These are phyloP conservation scores for Barnettozyma hawaiiensis DNA, from an alignment of 1,139 yeast genomes.

Conservation along the genomic window DNA sequence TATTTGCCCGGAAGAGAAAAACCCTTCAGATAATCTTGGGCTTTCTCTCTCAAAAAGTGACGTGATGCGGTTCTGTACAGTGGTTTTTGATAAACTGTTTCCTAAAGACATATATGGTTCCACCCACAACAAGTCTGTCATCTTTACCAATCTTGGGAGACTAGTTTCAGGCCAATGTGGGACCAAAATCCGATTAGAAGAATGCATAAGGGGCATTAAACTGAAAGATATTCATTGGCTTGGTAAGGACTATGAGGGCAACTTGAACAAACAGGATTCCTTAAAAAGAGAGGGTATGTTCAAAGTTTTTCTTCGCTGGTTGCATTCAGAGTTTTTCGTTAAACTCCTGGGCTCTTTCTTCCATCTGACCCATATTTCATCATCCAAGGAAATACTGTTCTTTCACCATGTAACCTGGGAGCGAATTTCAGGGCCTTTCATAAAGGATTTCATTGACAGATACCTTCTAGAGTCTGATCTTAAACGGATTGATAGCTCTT, in stretches of 20 bases:
- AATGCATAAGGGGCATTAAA: slow-evolving; percentile 31
- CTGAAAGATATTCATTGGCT: slow-evolving; percentile 46
- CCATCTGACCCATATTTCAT: slow-evolving; percentile 58
- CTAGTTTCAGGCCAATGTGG: slow-evolving; percentile 37
- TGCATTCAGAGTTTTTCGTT: slow-evolving; percentile 43
- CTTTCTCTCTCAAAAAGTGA: slow-evolving; percentile 25
- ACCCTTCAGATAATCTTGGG: slow-evolving; percentile 9
- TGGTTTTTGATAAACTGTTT: slow-evolving; percentile 42
- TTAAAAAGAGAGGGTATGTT: slow-evolving; percentile 33
- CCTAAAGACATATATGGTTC: slow-evolving; percentile 57
- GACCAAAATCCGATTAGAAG: slow-evolving; percentile 28
- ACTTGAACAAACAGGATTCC: slow-evolving; percentile 37
- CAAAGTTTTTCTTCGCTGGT: slow-evolving; percentile 49
- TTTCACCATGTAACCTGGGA: slow-evolving; percentile 63
- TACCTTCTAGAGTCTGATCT: slow-evolving; percentile 4
- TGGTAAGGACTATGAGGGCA: slow-evolving; percentile 27
- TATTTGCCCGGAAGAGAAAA: slow-evolving; percentile 9
- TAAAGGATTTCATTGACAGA: slow-evolving; percentile 10
- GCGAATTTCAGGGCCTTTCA: slow-evolving; percentile 29
- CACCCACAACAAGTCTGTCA: slow-evolving; percentile 37
- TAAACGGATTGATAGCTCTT: slow-evolving; percentile 1
- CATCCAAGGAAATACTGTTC: slow-evolving; percentile 37
- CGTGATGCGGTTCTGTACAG: slow-evolving; percentile 39
- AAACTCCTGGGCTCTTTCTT: slow-evolving; percentile 51
- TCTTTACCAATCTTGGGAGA: slow-evolving; percentile 36